A percentile compares a stretch with the other conserved stretches of the same genome.
phyloP scores from a whole-genome alignment of 192 early-diverging fungal genomes.

The Entomortierella lignicola region DNA sequence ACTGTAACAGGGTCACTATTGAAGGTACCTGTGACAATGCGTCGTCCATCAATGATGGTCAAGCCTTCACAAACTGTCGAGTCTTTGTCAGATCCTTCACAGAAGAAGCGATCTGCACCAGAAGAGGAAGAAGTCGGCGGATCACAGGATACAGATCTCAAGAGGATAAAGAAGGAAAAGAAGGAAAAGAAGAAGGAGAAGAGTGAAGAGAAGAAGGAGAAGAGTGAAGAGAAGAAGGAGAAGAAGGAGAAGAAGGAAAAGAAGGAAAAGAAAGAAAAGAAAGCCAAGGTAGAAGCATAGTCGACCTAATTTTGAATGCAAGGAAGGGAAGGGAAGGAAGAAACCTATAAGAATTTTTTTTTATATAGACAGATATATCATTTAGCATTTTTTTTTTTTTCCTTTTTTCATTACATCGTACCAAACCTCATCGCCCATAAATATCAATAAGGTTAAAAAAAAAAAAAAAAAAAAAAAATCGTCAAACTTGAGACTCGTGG shows the following conservation, averaged over 20 bases:
- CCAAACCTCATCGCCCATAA: too few species aligned
- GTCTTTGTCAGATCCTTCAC: constrained; percentile 10
- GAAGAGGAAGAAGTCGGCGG: constrained; percentile 14
- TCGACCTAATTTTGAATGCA: neutral
- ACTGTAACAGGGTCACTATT: constrained; percentile 82
- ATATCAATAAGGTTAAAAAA: too few species aligned
- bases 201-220: constrained; percentile 18
- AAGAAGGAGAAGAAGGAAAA: constrained; percentile 26
- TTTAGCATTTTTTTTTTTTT: too few species aligned
- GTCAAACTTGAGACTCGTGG: too few species aligned
- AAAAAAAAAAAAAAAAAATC: too few species aligned
- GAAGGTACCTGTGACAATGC: constrained; percentile 33
- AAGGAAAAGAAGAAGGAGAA: constrained; percentile 37
- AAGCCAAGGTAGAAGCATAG: constrained; percentile 1
- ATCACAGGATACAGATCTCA: constrained; percentile 23
- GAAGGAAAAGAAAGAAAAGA: constrained; percentile 10
- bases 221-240: constrained; percentile 40
- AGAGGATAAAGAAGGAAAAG: constrained; percentile 59
- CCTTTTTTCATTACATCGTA: too few species aligned
- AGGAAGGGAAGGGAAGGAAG: too few species aligned
- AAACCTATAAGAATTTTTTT: too few species aligned
- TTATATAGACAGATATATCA: too few species aligned
- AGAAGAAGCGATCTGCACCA: constrained; percentile 50
- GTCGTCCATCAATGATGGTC: constrained; percentile 39
- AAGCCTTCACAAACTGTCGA: constrained; percentile 22